Percentiles rank a stretch among this genome's conserved stretches.
Evolutionary conservation across 192 early-diverging fungal species (phyloP).

Genomic region (Lobulomyces angularis): DNA sequence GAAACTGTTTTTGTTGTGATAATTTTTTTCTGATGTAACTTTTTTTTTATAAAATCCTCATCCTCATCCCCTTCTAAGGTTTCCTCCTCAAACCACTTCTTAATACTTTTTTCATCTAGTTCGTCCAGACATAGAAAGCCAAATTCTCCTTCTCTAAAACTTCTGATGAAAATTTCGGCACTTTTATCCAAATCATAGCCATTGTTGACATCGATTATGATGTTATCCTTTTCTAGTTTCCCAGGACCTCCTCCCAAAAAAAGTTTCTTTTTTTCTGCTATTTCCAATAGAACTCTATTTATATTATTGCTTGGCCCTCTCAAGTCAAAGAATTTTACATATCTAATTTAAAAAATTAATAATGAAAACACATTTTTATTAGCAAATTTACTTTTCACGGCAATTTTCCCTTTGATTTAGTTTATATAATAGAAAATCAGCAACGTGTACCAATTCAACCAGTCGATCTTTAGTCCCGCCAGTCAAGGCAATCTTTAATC

Average conservation of each 20-base stretch:
- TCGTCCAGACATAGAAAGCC: slow-evolving; percentile 79
- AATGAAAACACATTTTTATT: neutral
- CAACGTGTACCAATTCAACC: slow-evolving; percentile 67
- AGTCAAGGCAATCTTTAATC: slow-evolving; percentile 81
- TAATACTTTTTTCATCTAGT: slow-evolving; percentile 11
- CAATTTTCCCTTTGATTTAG: slow-evolving; percentile 52
- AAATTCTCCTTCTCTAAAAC: slow-evolving; percentile 72
- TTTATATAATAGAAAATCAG: slow-evolving; percentile 79
- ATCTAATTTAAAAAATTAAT: slow-evolving; percentile 17
- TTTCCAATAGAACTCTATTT: slow-evolving; percentile 40
- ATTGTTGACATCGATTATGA: slow-evolving; percentile 38
- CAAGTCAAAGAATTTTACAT: slow-evolving; percentile 37
- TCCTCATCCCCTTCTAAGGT: neutral
- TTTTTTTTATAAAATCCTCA: too few relatives aligned
- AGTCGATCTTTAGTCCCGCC: slow-evolving; percentile 79
- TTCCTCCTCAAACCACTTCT: slow-evolving; percentile 5
- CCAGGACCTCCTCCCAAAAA: neutral
- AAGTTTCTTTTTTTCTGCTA: slow-evolving; percentile 28
- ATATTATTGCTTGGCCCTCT: slow-evolving; percentile 61
- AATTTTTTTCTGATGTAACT: too few relatives aligned
- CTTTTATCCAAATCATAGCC: slow-evolving; percentile 53
- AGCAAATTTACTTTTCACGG: slow-evolving; percentile 25
- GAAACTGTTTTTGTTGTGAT: too few relatives aligned
- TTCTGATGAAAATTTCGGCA: slow-evolving; percentile 60
- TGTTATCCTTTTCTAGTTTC: slow-evolving; percentile 29